Evolutionary conservation across 441 rosid species (phyloP).

Genomic region (Gossypium lobatum): DNA sequence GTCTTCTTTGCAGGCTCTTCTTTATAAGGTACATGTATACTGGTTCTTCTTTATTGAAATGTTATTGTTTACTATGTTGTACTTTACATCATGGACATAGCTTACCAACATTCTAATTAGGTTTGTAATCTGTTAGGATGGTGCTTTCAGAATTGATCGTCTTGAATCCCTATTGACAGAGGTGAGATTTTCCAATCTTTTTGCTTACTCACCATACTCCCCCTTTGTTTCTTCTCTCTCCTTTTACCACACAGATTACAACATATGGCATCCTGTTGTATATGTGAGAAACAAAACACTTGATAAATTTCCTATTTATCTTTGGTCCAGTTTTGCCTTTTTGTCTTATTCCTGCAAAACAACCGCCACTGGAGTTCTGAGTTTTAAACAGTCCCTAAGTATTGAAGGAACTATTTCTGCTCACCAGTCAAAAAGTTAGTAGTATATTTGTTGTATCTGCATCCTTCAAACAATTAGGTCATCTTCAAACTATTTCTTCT

Average conservation of each 20-base stretch:
- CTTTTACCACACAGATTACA: neutral
- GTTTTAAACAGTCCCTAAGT: neutral
- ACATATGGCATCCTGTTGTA: neutral
- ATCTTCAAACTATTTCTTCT: neutral
- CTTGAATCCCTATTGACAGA: slow-evolving; percentile 81
- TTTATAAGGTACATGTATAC: slow-evolving; percentile 56
- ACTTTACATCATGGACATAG: neutral
- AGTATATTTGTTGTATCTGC: neutral
- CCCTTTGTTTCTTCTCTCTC: neutral
- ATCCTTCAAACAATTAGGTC: neutral
- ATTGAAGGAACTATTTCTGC: neutral
- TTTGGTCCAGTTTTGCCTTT: neutral
- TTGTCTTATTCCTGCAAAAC: neutral
- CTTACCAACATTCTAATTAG: slow-evolving; percentile 6
- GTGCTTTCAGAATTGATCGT: slow-evolving; percentile 91
- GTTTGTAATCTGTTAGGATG: slow-evolving; percentile 46
- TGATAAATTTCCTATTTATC: neutral
- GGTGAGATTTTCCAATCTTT: slow-evolving; percentile 35
- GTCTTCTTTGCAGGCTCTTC: slow-evolving; percentile 70
- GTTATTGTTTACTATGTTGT: neutral
- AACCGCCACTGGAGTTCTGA: slow-evolving; percentile 8
- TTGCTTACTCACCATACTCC: neutral
- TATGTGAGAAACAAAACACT: neutral
- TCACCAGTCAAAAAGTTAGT: neutral
- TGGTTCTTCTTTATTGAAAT: neutral